Conservation (phyloP, 2,329 filamentous ascomycete genomes). For the Penicillium italicum region DNA sequence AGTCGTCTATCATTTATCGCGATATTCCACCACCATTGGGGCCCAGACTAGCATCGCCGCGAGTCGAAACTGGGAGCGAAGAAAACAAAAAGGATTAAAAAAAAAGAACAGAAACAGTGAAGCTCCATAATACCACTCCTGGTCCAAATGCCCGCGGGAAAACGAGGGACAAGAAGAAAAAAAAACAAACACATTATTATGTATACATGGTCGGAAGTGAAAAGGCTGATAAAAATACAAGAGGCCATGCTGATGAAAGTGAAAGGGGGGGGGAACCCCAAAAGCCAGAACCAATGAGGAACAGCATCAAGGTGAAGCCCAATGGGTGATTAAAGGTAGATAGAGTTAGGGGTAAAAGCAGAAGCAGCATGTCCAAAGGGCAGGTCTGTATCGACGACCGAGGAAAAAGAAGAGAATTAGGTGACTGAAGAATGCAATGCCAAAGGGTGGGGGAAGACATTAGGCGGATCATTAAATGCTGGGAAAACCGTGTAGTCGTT, state of each 20-base stretch:
- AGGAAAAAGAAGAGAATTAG: not conserved
- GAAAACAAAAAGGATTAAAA: not conserved
- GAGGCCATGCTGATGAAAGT: constrained; percentile 10
- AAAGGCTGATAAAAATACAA: constrained; percentile 20
- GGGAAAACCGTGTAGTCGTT: constrained; percentile 13
- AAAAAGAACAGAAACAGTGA: not conserved
- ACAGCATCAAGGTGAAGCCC: not conserved
- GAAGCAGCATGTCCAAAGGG: not conserved
- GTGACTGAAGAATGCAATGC: constrained; percentile 8
- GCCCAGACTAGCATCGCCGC: not conserved
- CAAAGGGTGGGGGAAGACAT: constrained; percentile 10
- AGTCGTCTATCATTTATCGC: constrained; percentile 5
- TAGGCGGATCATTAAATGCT: constrained; percentile 15
- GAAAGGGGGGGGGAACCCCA: constrained; percentile 11
- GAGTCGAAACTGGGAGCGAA: not conserved
- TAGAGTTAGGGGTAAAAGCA: not conserved
- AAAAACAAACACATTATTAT: constrained; percentile 14
- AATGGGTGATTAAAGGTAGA: constrained; percentile 5
- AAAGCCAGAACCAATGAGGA: not conserved
- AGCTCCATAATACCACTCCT: not conserved
- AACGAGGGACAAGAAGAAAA: not conserved
- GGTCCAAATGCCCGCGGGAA: not conserved
- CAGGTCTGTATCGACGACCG: constrained; percentile 4
- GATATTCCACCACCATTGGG: not conserved
- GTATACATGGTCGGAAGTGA: constrained; percentile 16